Percentiles rank a stretch among this genome's conserved stretches.
These are phyloP conservation scores for Tulasnella sp. DNA, from an alignment of 768 basidiomycete genomes.

Conservation along the genomic window DNA sequence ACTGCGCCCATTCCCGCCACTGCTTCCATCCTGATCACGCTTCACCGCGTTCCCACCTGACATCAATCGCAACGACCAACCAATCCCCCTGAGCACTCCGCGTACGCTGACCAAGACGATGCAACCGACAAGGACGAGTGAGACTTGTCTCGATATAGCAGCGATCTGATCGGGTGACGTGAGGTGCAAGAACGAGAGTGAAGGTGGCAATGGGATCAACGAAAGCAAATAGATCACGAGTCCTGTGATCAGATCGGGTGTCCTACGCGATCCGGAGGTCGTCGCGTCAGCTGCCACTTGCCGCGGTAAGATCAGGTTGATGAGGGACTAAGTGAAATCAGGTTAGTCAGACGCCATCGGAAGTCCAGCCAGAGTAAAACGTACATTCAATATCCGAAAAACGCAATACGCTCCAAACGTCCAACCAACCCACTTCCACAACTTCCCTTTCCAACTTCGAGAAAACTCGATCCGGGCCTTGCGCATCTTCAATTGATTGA, in stretches of 20 bases:
- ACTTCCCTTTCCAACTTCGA: conserved; percentile 43
- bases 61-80: conserved; percentile 33
- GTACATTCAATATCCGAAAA: conserved; percentile 49
- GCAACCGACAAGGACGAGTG: conserved; percentile 59
- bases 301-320: conserved; percentile 38
- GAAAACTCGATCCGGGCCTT: conserved; percentile 39
- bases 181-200: not conserved
- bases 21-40: conserved; percentile 34
- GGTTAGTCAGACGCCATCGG: not conserved
- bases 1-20: conserved; percentile 52
- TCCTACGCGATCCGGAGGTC: conserved; percentile 33
- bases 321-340: conserved; percentile 32
- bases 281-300: conserved; percentile 11
- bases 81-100: conserved; percentile 56
- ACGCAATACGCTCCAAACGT: conserved; percentile 60
- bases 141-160: conserved; percentile 44
- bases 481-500: not conserved
- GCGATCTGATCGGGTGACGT: conserved; percentile 28
- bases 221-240: conserved; percentile 34
- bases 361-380: conserved; percentile 23
- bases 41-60: not conserved
- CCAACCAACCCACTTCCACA: conserved; percentile 38
- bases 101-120: conserved; percentile 68
- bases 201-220: conserved; percentile 23
- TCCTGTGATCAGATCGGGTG: conserved; percentile 27